Base-by-base conservation (phyloP, 257 asterid species). In the Jacaranda mimosifolia region DNA sequence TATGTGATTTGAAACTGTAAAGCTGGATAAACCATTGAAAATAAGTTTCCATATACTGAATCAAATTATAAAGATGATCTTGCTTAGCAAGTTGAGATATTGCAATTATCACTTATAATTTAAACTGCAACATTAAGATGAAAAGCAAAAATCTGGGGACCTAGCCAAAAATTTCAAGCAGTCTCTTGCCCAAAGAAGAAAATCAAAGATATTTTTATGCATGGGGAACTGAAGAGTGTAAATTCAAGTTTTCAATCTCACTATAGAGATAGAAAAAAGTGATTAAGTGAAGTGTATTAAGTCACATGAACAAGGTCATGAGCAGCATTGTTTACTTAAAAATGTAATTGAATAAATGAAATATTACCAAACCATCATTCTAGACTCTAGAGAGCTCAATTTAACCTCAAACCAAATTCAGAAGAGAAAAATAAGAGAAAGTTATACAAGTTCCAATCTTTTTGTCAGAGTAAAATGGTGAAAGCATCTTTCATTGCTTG, bases 1-100 rank as follows among this genome's bases (percentile, higher is more conserved):
- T 42, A 72, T 57, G 71, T 53, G 21, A 82, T 79, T 74, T 68
- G 72, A 73, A 70, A 80, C 72, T 32, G 73, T 81, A 63, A 78
- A 45, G 51, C 43, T 18, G 62, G 66, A 74, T 68, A 55, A 57
- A 55, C 21, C 39, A 43, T 52, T 17, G 13, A 43, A 74, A 51
- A 55, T 9, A 40, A 36, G 13, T 56, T 56, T 63, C 21, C 45
- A 69, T 49, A 52, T 38, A 69, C 49, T 17, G 52, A 56, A 75
- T 73, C 67, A 73, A 19, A 32, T 4, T 26, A 58, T 59, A 40
- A 56, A 64, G 63, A 45, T 74, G 65, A 74, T 35, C n/a, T 10
- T 39, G 13, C 38, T 13, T 3, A 39, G 48, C 15, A 68, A 43
- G 15, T 21, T 40, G 74, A 32, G 68, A 64, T 71, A 63, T 18